A percentile compares a stretch with the other conserved stretches of the same genome.
phyloP scores from a whole-genome alignment of 2,329 filamentous ascomycete species.

The Calonectria ilicicola region DNA sequence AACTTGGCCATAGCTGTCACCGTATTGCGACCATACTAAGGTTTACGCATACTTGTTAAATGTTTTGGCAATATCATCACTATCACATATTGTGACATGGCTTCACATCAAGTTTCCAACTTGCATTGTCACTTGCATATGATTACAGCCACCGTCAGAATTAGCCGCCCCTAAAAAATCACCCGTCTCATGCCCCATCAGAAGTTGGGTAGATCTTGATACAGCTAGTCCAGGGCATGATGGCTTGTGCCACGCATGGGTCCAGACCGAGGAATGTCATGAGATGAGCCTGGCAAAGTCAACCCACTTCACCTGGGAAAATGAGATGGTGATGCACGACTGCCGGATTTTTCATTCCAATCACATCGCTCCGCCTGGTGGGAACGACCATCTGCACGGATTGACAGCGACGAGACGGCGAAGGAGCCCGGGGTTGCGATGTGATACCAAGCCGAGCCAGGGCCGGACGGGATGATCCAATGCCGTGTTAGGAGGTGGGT shows the following conservation, averaged over 20 bases:
- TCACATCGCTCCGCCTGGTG: slow-evolving; percentile 10
- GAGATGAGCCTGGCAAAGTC: not conserved
- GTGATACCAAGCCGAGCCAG: slow-evolving; percentile 5
- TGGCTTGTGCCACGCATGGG: not conserved
- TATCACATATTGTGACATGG: not conserved
- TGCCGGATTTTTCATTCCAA: not conserved
- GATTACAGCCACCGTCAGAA: not conserved
- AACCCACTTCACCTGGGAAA: slow-evolving; percentile 3
- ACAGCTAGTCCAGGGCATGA: not conserved
- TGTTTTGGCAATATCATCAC: not conserved
- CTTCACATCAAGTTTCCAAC: not conserved
- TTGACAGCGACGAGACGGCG: slow-evolving; percentile 5
- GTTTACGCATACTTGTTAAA: not conserved
- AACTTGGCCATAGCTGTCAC: not conserved
- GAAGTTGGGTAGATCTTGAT: not conserved
- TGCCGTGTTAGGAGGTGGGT: slow-evolving; percentile 9
- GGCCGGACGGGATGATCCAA: slow-evolving; percentile 17
- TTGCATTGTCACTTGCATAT: slow-evolving; percentile 9
- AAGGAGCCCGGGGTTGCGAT: slow-evolving; percentile 2
- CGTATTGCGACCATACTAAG: not conserved
- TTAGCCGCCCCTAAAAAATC: not conserved
- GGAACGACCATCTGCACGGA: not conserved
- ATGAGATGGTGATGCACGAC: not conserved
- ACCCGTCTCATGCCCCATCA: not conserved
- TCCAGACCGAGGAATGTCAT: not conserved